A percentile compares a stretch with the other conserved stretches of the same genome.
Conservation (phyloP, 2,329 filamentous ascomycete species). For the Aspergillus sp. region DNA sequence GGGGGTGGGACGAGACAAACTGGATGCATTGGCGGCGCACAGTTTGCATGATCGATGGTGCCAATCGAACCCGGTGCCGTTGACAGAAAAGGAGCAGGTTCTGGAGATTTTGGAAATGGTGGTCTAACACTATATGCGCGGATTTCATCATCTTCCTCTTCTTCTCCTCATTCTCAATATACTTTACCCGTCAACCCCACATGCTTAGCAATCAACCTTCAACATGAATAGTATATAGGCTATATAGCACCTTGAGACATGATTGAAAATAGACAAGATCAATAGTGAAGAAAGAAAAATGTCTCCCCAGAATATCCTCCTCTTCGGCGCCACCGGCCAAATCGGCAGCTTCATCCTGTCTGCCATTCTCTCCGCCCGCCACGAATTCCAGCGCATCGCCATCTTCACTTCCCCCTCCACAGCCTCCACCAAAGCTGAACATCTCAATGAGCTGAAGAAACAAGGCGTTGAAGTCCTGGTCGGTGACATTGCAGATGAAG, state of each 20-base stretch:
- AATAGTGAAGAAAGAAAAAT: neutral
- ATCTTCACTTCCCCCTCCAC: constrained; percentile 56
- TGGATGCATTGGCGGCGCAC: constrained; percentile 46
- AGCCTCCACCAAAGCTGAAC: constrained; percentile 44
- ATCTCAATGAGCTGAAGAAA: constrained; percentile 44
- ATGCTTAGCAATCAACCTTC: too few species aligned
- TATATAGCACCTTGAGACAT: too few species aligned
- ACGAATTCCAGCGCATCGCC: constrained; percentile 46
- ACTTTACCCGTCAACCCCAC: neutral
- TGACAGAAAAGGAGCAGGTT: constrained; percentile 46
- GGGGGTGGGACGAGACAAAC: constrained; percentile 44
- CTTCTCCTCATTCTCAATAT: neutral
- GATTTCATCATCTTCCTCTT: too few species aligned
- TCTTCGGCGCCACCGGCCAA: constrained; percentile 19
- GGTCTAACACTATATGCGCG: constrained; percentile 8
- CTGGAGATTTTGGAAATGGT: constrained; percentile 48
- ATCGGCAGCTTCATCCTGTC: constrained; percentile 41
- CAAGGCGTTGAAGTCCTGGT: constrained; percentile 51
- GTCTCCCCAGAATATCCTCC: constrained; percentile 12
- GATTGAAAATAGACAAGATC: neutral
- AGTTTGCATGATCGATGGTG: constrained; percentile 49
- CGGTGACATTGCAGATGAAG: constrained; percentile 50
- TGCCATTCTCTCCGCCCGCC: constrained; percentile 44
- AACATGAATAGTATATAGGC: too few species aligned
- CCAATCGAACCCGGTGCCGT: constrained; percentile 46